These are phyloP conservation scores for Tolypocladium sp. DNA, from an alignment of 2,329 filamentous ascomycete species.

Conservation along the genomic window DNA sequence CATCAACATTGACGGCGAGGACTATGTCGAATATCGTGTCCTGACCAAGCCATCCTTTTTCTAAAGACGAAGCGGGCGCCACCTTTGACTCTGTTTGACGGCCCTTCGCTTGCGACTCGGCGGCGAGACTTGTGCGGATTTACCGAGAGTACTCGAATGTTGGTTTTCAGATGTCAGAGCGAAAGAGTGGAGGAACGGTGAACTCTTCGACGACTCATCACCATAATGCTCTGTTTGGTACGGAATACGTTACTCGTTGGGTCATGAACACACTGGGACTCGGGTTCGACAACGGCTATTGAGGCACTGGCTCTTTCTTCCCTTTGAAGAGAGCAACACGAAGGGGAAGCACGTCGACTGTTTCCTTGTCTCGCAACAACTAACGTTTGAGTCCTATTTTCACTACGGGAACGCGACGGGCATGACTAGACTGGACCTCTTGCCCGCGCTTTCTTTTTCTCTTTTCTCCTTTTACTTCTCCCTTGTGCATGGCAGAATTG, in stretches of 20 bases:
- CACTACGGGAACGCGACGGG: not conserved
- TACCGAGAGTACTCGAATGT: not conserved
- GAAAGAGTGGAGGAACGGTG: not conserved
- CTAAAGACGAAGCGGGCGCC: slow-evolving; percentile 14
- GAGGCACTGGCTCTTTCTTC: not conserved
- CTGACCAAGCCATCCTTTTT: slow-evolving; percentile 56
- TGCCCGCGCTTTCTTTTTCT: not conserved
- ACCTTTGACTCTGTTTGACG: no score
- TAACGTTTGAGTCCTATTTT: not conserved
- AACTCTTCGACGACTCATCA: not conserved
- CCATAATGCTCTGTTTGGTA: not conserved
- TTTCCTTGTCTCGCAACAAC: not conserved
- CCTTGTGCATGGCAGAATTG: not conserved
- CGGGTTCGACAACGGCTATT: not conserved
- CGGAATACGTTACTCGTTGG: not conserved
- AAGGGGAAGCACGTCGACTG: not conserved
- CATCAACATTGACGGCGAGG: slow-evolving; percentile 56
- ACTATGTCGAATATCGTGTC: slow-evolving; percentile 58
- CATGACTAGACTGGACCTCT: not conserved
- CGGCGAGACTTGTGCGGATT: not conserved
- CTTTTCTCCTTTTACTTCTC: not conserved
- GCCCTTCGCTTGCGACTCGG: not conserved
- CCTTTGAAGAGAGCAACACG: not conserved
- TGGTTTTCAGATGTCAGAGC: not conserved
- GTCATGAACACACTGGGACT: not conserved